Evolutionary conservation across 805 yeast species (phyloP), one percentile per base, ranked within the genome.

Genomic region (Kodamaea laetipori): DNA sequence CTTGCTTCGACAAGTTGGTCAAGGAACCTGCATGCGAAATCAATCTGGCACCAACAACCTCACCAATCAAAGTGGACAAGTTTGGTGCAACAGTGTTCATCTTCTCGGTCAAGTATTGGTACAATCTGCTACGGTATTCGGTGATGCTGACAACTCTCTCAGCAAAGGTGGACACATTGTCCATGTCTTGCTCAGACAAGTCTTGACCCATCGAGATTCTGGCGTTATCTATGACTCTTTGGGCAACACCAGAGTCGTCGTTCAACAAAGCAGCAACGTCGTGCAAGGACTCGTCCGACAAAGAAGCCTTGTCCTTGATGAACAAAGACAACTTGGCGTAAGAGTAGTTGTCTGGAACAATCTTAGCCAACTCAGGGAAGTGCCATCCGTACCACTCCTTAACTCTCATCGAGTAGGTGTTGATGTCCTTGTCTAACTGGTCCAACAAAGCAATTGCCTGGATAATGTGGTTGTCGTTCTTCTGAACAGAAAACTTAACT

Each of bases 361-460:
- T 79, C 72, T 86, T 87, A 58, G 95, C 94, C 72, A 90, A 80
- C 74, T 90, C 97, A 47, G 97, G 97, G 83, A 94, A 90, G 67
- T 90, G 97, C 97, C 97, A 90, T 59, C 96, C 95, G 73, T 90
- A 90, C 97, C 97, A 90, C 73, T 90, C 97, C 75, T 90, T 88
- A 54, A 86, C 94, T 72, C 97, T 83, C 97, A 90, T 90, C 47
- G 97, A 84, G 67, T 87, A 94, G 48, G 97, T 90, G 77, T 94
- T 94, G 70, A 94, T 86, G 67, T 94, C 99, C 75, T 95, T 95
- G 74, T 94, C 99, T 61, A 94, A 82, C 73, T 94, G 97, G 66
- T 95, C 99, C 61, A 94, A 80, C 56, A 92, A 77, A 39, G 99
- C 97, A 74, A 94, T 94, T 41, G 99, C 97, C 77, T 94, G 99